A percentile compares a stretch with the other conserved stretches of the same genome.
Evolutionary conservation across 495 filamentous ascomycete species (phyloP).

Genomic region (Evernia prunastri): DNA sequence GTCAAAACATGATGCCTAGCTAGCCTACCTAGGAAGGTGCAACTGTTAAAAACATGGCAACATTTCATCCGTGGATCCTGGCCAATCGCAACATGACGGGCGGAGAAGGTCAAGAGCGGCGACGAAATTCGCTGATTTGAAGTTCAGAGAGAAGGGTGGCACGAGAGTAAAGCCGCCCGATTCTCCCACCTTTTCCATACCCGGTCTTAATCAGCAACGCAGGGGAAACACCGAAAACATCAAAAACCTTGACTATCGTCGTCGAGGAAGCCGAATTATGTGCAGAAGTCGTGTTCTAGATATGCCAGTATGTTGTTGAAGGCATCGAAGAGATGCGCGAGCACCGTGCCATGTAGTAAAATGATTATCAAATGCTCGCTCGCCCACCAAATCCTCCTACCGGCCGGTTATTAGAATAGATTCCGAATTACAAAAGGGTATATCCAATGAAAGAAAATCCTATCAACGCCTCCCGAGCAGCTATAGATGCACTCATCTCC

Average conservation of each 20-base stretch:
- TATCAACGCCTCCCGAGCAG: neutral
- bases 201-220: neutral
- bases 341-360: neutral
- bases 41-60: no score
- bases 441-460: slow-evolving; percentile 6
- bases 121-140: no score
- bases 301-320: neutral
- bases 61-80: no score
- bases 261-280: neutral
- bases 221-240: neutral
- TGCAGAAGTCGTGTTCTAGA: neutral
- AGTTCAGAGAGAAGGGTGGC: no score
- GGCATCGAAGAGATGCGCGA: neutral
- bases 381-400: neutral
- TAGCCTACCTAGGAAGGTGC: no score
- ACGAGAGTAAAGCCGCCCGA: no score
- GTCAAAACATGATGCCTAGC: no score
- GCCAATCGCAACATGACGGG: no score
- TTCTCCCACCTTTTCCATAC: no score
- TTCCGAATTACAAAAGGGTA: slow-evolving; percentile 3
- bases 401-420: neutral
- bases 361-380: slow-evolving; percentile 2
- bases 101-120: no score
- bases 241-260: no score
- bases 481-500: slow-evolving; percentile 3